A percentile compares a stretch with the other conserved stretches of the same genome.
Conservation (phyloP, 1,139 yeast genomes). For the Suhomyces guaymorum region DNA sequence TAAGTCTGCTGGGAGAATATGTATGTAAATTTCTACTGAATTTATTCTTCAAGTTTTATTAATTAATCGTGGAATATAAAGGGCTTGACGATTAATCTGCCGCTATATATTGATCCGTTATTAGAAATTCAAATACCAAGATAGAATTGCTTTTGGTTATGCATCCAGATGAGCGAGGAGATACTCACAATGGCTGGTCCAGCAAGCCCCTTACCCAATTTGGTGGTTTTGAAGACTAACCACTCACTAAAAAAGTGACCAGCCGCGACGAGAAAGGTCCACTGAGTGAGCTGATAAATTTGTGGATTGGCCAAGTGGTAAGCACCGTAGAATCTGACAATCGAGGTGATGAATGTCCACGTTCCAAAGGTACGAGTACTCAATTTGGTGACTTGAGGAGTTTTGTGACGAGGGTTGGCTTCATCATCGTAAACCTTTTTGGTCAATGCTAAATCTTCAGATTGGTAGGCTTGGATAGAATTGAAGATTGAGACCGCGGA, state of each 20-base stretch:
- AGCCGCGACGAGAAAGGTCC: constrained; percentile 83
- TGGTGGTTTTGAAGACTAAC: constrained; percentile 75
- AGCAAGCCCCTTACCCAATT: constrained; percentile 80
- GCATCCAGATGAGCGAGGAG: constrained; percentile 62
- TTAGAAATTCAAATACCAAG: constrained; percentile 16
- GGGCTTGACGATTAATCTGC: too few species aligned
- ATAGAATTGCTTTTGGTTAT: constrained; percentile 55
- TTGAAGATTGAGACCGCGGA: constrained; percentile 89
- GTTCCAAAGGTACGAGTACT: constrained; percentile 97
- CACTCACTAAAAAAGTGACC: constrained; percentile 84
- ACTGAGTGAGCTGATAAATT: constrained; percentile 75
- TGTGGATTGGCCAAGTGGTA: constrained; percentile 60
- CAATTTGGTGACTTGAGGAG: constrained; percentile 57
- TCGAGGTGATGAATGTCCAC: constrained; percentile 88
- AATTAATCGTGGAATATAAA: too few species aligned
- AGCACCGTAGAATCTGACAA: constrained; percentile 87
- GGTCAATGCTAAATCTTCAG: constrained; percentile 67
- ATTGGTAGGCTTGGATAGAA: constrained; percentile 81
- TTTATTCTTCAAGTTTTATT: too few species aligned
- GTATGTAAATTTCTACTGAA: too few species aligned
- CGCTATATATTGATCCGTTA: too few species aligned
- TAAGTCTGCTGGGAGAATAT: too few species aligned
- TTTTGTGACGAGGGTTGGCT: constrained; percentile 47
- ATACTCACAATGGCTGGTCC: constrained; percentile 80
- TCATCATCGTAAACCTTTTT: constrained; percentile 69